Conservation (phyloP, 805 yeast species). For the Wickerhamiella azymoides region DNA sequence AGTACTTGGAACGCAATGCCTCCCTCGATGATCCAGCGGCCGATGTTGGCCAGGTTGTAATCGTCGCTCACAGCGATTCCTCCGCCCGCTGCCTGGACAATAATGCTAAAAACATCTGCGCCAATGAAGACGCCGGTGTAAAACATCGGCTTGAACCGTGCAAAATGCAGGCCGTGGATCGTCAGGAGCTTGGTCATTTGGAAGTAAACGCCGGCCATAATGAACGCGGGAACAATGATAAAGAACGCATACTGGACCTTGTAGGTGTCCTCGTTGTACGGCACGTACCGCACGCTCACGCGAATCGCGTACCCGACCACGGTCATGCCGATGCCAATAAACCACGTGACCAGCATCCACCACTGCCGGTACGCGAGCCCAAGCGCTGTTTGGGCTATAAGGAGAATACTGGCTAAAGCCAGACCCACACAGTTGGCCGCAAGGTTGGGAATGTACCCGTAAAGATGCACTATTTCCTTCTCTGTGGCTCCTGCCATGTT, state of each 20-base stretch:
- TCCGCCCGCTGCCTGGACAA: constrained; percentile 67
- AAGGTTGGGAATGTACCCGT: constrained; percentile 31
- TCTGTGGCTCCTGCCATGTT: neutral
- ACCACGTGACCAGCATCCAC: constrained; percentile 52
- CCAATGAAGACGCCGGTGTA: constrained; percentile 51
- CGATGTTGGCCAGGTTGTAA: constrained; percentile 25
- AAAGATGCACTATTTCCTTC: neutral
- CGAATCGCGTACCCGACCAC: constrained; percentile 57
- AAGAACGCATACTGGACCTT: constrained; percentile 52
- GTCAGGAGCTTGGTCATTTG: constrained; percentile 53
- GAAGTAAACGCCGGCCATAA: constrained; percentile 74
- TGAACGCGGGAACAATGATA: constrained; percentile 69
- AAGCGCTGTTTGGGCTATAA: constrained; percentile 30
- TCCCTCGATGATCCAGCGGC: constrained; percentile 60
- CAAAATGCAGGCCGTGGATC: constrained; percentile 42
- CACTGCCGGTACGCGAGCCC: constrained; percentile 38
- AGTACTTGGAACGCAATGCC: constrained; percentile 69
- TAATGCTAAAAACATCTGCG: constrained; percentile 50
- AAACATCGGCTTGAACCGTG: constrained; percentile 40
- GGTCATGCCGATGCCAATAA: constrained; percentile 45
- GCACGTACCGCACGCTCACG: constrained; percentile 29
- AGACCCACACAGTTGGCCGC: constrained; percentile 48
- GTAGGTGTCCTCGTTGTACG: constrained; percentile 30
- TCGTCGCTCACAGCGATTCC: constrained; percentile 43
- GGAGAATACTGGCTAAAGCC: constrained; percentile 38